Evolutionary conservation across 2,329 filamentous ascomycete genomes (phyloP).

Genomic region (Penicillium glabrum): DNA sequence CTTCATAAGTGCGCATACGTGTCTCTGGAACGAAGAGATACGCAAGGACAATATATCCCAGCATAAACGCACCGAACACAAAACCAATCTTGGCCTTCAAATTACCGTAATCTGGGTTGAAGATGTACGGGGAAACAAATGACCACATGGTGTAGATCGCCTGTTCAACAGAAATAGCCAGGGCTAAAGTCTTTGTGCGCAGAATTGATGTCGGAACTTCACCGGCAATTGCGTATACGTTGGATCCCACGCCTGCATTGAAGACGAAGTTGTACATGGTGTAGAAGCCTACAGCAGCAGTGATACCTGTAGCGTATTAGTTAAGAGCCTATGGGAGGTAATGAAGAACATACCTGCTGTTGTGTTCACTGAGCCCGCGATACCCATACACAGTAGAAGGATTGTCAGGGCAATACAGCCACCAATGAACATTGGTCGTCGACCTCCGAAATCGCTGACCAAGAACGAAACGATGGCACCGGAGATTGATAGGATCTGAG

Average conservation of each 20-base stretch:
- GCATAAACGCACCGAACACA: slow-evolving; percentile 12
- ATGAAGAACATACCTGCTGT: neutral
- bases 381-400: slow-evolving; percentile 3
- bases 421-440: slow-evolving; percentile 1
- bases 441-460: neutral
- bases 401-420: neutral
- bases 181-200: slow-evolving; percentile 1
- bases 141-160: slow-evolving; percentile 9
- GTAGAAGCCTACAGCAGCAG: slow-evolving; percentile 4
- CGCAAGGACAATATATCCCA: neutral
- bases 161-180: neutral
- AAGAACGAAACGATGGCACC: neutral
- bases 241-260: slow-evolving; percentile 2
- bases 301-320: no score
- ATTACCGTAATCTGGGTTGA: slow-evolving; percentile 18
- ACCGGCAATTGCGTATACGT: slow-evolving; percentile 4
- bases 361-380: slow-evolving; percentile 1
- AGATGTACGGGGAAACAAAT: slow-evolving; percentile 13
- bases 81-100: slow-evolving; percentile 30
- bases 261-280: slow-evolving; percentile 6
- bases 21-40: slow-evolving; percentile 1
- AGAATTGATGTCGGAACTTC: slow-evolving; percentile 1
- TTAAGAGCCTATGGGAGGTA: no score
- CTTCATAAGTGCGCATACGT: neutral
- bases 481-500: slow-evolving; percentile 3